phyloP scores from a whole-genome alignment of 169 alveolate genomes.

The Theileria parva region DNA sequence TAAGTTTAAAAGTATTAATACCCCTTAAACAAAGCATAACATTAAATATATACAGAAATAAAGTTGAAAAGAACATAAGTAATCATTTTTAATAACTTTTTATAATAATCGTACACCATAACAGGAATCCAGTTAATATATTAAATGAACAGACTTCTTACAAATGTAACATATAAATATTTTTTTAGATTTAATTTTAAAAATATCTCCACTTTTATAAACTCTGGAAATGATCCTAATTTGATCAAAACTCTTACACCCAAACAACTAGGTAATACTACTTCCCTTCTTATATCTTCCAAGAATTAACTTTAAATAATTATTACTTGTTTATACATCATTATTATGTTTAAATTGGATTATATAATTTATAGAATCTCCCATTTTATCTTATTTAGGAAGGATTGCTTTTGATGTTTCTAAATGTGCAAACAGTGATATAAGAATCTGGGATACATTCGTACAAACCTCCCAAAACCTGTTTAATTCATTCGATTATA shows the following conservation, averaged over 20 bases:
- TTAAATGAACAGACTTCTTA: neutral
- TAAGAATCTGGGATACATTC: slow-evolving; percentile 44
- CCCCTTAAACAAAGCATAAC: slow-evolving; percentile 21
- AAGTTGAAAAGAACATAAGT: slow-evolving; percentile 9
- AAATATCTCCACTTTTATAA: slow-evolving; percentile 5
- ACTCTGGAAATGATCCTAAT: slow-evolving; percentile 2
- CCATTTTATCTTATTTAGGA: slow-evolving; percentile 24
- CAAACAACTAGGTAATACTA: slow-evolving; percentile 47
- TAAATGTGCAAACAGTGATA: slow-evolving; percentile 48
- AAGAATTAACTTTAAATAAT: neutral
- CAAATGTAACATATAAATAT: neutral
- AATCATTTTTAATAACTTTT: slow-evolving; percentile 1
- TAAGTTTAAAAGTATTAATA: neutral
- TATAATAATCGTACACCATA: neutral
- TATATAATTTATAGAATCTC: neutral
- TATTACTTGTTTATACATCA: neutral
- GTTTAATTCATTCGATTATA: slow-evolving; percentile 36
- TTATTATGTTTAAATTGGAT: neutral
- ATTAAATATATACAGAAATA: neutral
- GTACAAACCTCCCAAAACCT: slow-evolving; percentile 19
- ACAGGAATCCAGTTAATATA: neutral
- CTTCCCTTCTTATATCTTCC: slow-evolving; percentile 3
- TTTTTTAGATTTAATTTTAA: neutral
- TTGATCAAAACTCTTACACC: slow-evolving; percentile 43
- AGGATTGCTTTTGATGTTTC: slow-evolving; percentile 62